Percentiles rank a stretch among this genome's conserved stretches.
Evolutionary conservation across 2,329 filamentous ascomycete species (phyloP).

Genomic region (Fusarium brevicatenulatum): DNA sequence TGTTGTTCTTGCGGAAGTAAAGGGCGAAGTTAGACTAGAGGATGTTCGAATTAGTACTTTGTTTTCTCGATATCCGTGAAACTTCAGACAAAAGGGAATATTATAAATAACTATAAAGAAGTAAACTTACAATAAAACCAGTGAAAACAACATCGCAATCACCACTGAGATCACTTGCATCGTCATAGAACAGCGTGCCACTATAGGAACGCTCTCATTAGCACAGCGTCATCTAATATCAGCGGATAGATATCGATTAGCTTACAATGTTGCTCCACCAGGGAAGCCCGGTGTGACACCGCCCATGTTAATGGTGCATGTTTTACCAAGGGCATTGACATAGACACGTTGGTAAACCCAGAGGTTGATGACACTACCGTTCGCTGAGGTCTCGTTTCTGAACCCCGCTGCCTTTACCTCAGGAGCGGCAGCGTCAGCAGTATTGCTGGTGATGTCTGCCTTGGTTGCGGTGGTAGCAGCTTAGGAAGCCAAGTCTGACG

Average conservation of each 20-base stretch:
- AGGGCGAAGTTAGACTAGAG: not conserved
- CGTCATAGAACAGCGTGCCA: not conserved
- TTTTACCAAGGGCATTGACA: not conserved
- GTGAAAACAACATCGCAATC: not conserved
- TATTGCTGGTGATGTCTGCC: rapidly evolving
- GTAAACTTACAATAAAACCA: not conserved
- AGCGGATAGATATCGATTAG: not conserved
- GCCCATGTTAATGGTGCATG: not conserved
- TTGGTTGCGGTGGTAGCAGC: not conserved
- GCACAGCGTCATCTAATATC: not conserved
- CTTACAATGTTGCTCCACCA: not conserved
- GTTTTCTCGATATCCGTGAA: not conserved
- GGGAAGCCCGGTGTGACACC: not conserved
- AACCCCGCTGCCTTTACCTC: not conserved
- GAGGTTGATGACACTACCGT: not conserved
- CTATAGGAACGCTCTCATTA: rapidly evolving
- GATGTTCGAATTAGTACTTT: not conserved
- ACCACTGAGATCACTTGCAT: not conserved
- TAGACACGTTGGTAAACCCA: not conserved
- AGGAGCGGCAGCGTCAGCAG: rapidly evolving
- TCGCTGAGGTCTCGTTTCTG: not conserved
- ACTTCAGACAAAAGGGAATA: not conserved
- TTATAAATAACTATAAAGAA: not conserved
- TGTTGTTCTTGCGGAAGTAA: not conserved
- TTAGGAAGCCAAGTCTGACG: not conserved